phyloP scores from a whole-genome alignment of 129 eudicot species.

The Arctium minus region DNA sequence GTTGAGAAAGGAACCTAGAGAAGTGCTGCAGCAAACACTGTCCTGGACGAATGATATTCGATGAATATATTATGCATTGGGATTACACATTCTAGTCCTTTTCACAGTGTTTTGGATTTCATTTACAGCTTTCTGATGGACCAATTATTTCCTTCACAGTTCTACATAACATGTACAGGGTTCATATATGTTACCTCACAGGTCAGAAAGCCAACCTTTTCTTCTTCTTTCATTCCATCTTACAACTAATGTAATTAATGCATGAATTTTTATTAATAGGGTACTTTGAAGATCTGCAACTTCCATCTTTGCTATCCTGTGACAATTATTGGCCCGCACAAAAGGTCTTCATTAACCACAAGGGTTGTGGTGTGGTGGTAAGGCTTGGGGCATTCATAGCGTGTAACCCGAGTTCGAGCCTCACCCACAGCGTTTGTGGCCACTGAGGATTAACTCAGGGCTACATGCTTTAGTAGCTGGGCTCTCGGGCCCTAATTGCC shows the following conservation, averaged over 20 bases:
- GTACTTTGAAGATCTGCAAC: constrained; percentile 90
- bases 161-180: constrained; percentile 89
- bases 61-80: neutral
- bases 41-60: too few relatives aligned
- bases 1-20: too few relatives aligned
- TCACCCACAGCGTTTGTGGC: too few relatives aligned
- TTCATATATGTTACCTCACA: constrained; percentile 85
- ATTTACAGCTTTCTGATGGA: constrained; percentile 89
- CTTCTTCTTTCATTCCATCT: neutral
- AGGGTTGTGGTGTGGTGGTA: too few relatives aligned
- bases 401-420: too few relatives aligned
- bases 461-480: too few relatives aligned
- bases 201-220: constrained; percentile 37
- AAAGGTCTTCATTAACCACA: constrained; percentile 71
- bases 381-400: too few relatives aligned
- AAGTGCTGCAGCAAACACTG: too few relatives aligned
- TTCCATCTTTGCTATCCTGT: constrained; percentile 71
- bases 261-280: constrained; percentile 39
- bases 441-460: too few relatives aligned
- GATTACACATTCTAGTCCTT: neutral
- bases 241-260: neutral
- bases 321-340: constrained; percentile 99
- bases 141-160: constrained; percentile 87
- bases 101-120: constrained; percentile 1
- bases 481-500: too few relatives aligned